phyloP scores from a whole-genome alignment of 305 asterid species.

The Striga hermonthica region DNA sequence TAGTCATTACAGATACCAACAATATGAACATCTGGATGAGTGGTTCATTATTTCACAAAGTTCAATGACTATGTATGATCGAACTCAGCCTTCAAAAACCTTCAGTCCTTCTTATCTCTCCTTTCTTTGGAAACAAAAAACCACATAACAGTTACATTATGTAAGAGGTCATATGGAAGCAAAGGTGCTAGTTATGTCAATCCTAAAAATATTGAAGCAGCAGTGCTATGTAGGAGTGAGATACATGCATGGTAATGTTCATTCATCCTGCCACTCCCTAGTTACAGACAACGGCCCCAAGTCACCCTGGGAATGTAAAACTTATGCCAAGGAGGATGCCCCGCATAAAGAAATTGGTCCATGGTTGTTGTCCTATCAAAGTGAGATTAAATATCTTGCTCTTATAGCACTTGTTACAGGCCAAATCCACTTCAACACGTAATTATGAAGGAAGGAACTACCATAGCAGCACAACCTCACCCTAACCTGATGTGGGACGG shows the following conservation, averaged over 20 bases:
- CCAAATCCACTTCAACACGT: too few species aligned
- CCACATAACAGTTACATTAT: neutral
- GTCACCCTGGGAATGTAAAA: neutral
- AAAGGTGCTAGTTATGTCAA: neutral
- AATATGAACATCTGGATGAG: neutral
- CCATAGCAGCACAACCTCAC: too few species aligned
- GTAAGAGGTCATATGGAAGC: neutral
- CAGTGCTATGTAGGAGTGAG: neutral
- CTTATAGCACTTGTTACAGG: too few species aligned
- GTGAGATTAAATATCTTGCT: neutral
- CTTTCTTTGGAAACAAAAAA: neutral
- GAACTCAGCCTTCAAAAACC: neutral
- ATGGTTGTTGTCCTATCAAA: neutral
- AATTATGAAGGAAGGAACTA: too few species aligned
- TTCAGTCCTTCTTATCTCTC: neutral
- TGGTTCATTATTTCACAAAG: neutral
- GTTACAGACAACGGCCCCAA: neutral
- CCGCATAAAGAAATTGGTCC: neutral
- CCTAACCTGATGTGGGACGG: too few species aligned
- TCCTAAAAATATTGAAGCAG: neutral
- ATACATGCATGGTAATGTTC: neutral
- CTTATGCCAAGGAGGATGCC: neutral
- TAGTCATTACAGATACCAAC: neutral
- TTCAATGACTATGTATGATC: neutral
- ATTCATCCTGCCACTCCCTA: neutral